Evolutionary conservation across 352 stramenopile genomes (phyloP), one percentile per base, ranked within the genome.

Genomic region (Pythium phragmitis): DNA sequence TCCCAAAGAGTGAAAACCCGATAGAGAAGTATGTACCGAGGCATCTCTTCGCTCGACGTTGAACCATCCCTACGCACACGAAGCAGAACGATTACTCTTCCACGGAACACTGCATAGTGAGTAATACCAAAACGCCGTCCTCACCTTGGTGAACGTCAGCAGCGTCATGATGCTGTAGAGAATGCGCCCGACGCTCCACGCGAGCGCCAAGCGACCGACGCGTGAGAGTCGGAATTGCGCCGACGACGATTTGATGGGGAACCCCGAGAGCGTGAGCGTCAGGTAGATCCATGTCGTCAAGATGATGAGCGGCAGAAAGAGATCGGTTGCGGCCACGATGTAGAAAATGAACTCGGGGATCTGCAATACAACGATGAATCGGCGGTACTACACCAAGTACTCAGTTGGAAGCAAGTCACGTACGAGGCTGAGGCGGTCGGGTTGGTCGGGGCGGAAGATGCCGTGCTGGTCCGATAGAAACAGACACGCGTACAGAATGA

Each of bases 271-370:
- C 50, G 82, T 91, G 41, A 96, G 65, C 17, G 89, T 92, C 53
- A 97, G 74, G 68, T 96, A 97, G 26, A 96, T 64, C 82, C 89
- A 97, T 55, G 91, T 92, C 19, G 76, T 79, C n/a, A 95, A 76
- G 60, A 96, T 93, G 42, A 97, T 92, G 30, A 97, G 75, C 47
- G 90, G 90, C 42, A 97, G 67, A 59, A 92, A 85, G 50, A 97
- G 78, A 58, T 96, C 91, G 23, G 90, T 87, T 42, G 84, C 88
- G 3, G 88, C 84, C 21, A 94, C 86, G 37, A 91, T 77, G 47
- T 89, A 88, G 67, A 94, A 91, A 41, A 89, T 88, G 70, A 84
- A 85, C 33, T 80, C 76, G 4, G 85, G 82, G 33, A 93, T 91
- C 84, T 92, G 48, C 30, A 7, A n/a, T 12, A 19, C 47, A 39